Percentiles rank a stretch among this genome's conserved stretches.
Evolutionary conservation across 768 basidiomycete genomes (phyloP).

Genomic region (Pluteus cervinus): DNA sequence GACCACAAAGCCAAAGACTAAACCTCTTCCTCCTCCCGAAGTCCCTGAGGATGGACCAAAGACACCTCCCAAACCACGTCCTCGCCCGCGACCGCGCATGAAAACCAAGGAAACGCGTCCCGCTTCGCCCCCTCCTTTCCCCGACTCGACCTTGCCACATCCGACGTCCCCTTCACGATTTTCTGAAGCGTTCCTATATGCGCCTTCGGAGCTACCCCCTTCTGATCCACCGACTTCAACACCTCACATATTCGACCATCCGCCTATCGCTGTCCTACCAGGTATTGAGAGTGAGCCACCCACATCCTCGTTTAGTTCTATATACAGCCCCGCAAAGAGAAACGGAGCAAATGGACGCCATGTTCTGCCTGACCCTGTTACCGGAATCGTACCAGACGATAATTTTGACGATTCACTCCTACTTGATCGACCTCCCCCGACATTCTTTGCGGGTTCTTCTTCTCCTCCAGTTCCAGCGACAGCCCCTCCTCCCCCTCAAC

Average conservation of each 20-base stretch:
- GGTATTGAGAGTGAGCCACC: slow-evolving; percentile 29
- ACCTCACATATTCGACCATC: slow-evolving; percentile 12
- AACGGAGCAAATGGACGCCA: no score
- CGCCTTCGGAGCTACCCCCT: slow-evolving; percentile 22
- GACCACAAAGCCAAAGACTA: slow-evolving; percentile 17
- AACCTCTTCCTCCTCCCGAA: slow-evolving; percentile 1
- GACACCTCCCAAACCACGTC: slow-evolving; percentile 2
- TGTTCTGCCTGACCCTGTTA: no score
- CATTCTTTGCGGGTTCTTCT: slow-evolving; percentile 43
- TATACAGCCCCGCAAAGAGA: slow-evolving; percentile 15
- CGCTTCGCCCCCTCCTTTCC: slow-evolving; percentile 1
- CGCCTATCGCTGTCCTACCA: slow-evolving; percentile 13
- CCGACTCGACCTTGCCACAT: slow-evolving; percentile 6
- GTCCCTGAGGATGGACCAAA: slow-evolving; percentile 7
- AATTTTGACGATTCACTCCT: no score
- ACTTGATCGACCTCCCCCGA: slow-evolving; percentile 26
- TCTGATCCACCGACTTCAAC: slow-evolving; percentile 29
- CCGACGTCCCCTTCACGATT: slow-evolving; percentile 14
- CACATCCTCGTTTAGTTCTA: slow-evolving; percentile 27
- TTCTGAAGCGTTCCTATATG: slow-evolving; percentile 11
- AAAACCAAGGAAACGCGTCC: slow-evolving; percentile 12
- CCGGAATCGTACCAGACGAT: no score
- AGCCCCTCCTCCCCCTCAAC: slow-evolving; percentile 1
- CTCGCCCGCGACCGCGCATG: slow-evolving; percentile 7
- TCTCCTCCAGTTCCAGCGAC: slow-evolving; percentile 22